Conservation (phyloP, 1,139 yeast genomes). For the Meyerozyma sp. region DNA sequence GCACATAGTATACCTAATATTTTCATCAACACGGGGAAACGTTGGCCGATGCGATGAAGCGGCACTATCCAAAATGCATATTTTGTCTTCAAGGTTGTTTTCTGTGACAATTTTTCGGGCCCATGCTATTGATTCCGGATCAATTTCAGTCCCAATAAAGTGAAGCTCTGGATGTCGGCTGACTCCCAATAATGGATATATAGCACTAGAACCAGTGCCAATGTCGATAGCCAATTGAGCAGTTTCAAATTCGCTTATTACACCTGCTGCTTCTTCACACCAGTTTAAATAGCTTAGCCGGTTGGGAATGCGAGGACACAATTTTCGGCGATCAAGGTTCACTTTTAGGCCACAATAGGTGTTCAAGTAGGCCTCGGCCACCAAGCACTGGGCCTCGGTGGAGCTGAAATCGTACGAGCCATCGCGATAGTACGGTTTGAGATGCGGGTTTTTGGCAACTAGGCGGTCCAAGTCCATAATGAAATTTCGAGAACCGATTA, state of each 20-base stretch:
- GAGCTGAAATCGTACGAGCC: slow-evolving; percentile 8
- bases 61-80: slow-evolving; percentile 2
- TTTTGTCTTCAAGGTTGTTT: not conserved
- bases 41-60: not conserved
- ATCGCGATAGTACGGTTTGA: not conserved
- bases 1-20: slow-evolving; percentile 13
- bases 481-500: not conserved
- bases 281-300: slow-evolving; percentile 14
- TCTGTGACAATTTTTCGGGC: slow-evolving; percentile 4
- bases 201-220: slow-evolving; percentile 19
- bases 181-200: slow-evolving; percentile 13
- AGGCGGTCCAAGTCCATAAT: not conserved
- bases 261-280: slow-evolving; percentile 4
- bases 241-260: not conserved
- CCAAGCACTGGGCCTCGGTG: slow-evolving; percentile 12
- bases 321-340: slow-evolving; percentile 9
- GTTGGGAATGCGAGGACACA: slow-evolving; percentile 18
- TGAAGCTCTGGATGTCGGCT: slow-evolving; percentile 4
- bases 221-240: slow-evolving; percentile 13
- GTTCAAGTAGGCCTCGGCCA: slow-evolving; percentile 12
- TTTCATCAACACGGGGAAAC: not conserved
- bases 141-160: slow-evolving; percentile 15
- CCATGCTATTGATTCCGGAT: slow-evolving; percentile 9
- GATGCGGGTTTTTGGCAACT: not conserved
- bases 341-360: slow-evolving; percentile 10